A percentile compares a stretch with the other conserved stretches of the same genome.
Evolutionary conservation across 169 alveolate species (phyloP).

Genomic region (Cystoisospora suis): DNA sequence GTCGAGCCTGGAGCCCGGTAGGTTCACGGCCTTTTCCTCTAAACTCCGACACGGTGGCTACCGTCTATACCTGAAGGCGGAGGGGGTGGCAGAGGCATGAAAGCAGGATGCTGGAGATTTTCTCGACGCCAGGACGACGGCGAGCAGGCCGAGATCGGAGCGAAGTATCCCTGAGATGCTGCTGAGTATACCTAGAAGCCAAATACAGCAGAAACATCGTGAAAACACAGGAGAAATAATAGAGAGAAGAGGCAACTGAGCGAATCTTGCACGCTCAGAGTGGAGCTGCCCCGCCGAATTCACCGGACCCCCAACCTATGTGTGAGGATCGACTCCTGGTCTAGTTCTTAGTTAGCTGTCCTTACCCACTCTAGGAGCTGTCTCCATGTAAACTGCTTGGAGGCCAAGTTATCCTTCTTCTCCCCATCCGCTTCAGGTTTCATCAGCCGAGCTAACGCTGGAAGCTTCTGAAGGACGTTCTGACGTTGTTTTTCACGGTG

Average conservation of each 20-base stretch:
- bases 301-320: not conserved
- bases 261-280: not conserved
- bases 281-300: not conserved
- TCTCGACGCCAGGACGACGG: slow-evolving; percentile 10
- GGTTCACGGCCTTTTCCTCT: too few relatives aligned
- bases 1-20: too few relatives aligned
- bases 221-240: not conserved
- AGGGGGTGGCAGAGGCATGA: not conserved
- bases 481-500: not conserved
- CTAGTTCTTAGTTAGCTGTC: not conserved
- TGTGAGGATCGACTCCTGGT: not conserved
- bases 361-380: slow-evolving; percentile 9
- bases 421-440: not conserved
- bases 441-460: not conserved
- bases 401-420: too few relatives aligned
- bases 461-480: not conserved
- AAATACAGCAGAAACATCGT: not conserved
- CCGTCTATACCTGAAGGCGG: too few relatives aligned
- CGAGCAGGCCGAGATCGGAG: not conserved
- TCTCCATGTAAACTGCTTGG: slow-evolving; percentile 1
- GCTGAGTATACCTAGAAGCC: slow-evolving; percentile 2
- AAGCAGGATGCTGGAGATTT: not conserved
- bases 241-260: not conserved
- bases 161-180: slow-evolving; percentile 6
- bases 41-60: too few relatives aligned